A percentile compares a stretch with the other conserved stretches of the same genome.
Conservation (phyloP, 495 filamentous ascomycete genomes). For the Podospora tetraspora region DNA sequence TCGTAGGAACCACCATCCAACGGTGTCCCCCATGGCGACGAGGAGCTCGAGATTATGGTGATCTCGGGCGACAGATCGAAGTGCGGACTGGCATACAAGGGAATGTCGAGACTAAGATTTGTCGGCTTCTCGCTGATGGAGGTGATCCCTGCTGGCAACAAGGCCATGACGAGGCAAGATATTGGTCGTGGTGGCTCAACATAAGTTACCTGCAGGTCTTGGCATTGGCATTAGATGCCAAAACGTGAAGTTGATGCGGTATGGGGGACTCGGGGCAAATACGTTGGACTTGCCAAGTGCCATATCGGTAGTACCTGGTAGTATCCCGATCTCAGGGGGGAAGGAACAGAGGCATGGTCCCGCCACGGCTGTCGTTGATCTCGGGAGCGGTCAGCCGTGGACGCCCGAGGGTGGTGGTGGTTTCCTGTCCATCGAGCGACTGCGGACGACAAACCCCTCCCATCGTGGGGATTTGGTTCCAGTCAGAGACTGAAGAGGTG, state of each 20-base stretch:
- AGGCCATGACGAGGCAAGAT: neutral
- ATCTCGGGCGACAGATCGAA: neutral
- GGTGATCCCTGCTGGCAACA: neutral
- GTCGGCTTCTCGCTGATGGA: neutral
- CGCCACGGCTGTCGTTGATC: neutral
- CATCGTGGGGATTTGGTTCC: neutral
- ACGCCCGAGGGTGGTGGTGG: neutral
- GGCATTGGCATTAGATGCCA: neutral
- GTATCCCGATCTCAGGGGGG: neutral
- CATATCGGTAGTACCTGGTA: neutral
- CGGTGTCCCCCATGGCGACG: neutral
- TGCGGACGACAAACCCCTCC: neutral
- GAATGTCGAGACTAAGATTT: neutral
- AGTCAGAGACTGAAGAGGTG: neutral
- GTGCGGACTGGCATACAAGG: neutral
- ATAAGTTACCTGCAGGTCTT: neutral
- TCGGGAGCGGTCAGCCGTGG: neutral
- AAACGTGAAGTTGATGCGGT: neutral
- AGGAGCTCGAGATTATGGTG: neutral
- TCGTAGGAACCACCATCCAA: neutral
- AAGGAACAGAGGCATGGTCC: neutral
- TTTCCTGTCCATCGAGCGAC: neutral
- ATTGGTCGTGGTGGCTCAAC: neutral
- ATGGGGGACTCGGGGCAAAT: neutral
- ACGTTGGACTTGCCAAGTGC: neutral